Evolutionary conservation across 2,329 filamentous ascomycete species (phyloP), one percentile per base, ranked within the genome.

Genomic region (Colletotrichum sp.): DNA sequence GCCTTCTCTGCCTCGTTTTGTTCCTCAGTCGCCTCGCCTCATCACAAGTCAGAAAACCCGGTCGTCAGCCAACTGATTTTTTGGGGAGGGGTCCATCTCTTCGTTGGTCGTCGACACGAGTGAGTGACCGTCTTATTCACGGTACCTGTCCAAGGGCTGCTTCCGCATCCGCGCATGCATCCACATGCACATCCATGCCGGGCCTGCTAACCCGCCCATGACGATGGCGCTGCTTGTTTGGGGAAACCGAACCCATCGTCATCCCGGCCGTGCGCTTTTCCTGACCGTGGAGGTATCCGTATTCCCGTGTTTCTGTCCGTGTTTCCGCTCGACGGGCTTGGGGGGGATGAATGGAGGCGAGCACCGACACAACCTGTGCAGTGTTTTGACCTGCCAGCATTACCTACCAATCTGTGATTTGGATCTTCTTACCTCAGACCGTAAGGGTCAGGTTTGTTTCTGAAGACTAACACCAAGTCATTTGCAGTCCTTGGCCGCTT

Each of bases 361-460:
- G 28, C 22, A 34, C 25, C 13, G 32, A 65, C 5, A 22, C 32
- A 22, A 39, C 16, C 30, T 39, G 34, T 32, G 67, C 39, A 27
- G 48, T 59, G 39, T 48, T 48, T 25, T 61, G 68, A 72, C 72
- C 28, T 13, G n/a, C 55, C n/a, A 30, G 27, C 25, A 72, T 68
- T 66, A 61, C 68, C 28, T 12, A 9, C 34, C 39, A n/a, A 32
- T 22, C 65, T 28, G 16, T 65, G 32, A 60, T 36, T 52, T 64
- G 57, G 39, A 68, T 75, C 64, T 73, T 73, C 69, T 61, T 44
- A 73, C 73, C 70, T 75, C 70, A 68, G 64, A 71, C 48, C 57
- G 64, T 66, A 36, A 30, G 48, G 59, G 25, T 48, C 27, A 64
- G 19, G 25, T 22, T 39, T 36, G 36, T 64, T 60, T 48, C 30